Evolutionary conservation across 805 yeast genomes (phyloP).

Genomic region (Kluyveromyces starmeri): DNA sequence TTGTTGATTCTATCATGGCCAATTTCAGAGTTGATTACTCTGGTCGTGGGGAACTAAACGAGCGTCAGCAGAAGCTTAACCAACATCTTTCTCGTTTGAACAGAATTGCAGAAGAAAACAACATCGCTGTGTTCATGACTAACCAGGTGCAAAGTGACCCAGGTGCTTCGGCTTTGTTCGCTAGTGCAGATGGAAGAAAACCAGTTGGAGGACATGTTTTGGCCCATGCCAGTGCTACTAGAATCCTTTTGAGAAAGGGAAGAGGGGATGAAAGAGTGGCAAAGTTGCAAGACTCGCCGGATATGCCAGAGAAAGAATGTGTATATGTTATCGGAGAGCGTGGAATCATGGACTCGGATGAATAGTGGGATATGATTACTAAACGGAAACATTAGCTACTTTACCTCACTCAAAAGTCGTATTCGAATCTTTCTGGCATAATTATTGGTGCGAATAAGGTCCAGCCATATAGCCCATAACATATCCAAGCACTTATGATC

Average conservation of each 20-base stretch:
- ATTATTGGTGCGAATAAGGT: slow-evolving; percentile 82
- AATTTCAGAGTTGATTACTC: slow-evolving; percentile 69
- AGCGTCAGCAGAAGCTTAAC: slow-evolving; percentile 63
- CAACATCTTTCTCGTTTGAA: slow-evolving; percentile 45
- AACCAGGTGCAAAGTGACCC: slow-evolving; percentile 82
- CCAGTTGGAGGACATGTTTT: slow-evolving; percentile 80
- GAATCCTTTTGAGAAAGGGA: slow-evolving; percentile 65
- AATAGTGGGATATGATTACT: no score
- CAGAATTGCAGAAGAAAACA: slow-evolving; percentile 68
- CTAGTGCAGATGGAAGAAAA: slow-evolving; percentile 73
- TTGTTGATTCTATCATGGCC: slow-evolving; percentile 72
- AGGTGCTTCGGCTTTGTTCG: slow-evolving; percentile 72
- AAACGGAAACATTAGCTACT: no score
- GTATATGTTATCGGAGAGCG: slow-evolving; percentile 64
- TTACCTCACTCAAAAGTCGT: slow-evolving; percentile 15
- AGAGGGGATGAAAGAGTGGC: slow-evolving; percentile 76
- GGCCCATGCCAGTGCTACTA: slow-evolving; percentile 74
- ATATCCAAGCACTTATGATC: slow-evolving; percentile 85
- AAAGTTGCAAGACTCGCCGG: slow-evolving; percentile 71
- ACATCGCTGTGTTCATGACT: slow-evolving; percentile 64
- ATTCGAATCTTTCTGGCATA: slow-evolving; percentile 78
- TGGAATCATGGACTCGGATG: slow-evolving; percentile 48
- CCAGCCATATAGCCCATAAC: slow-evolving; percentile 83
- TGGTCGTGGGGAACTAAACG: slow-evolving; percentile 71
- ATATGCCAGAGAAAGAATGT: slow-evolving; percentile 73